phyloP scores from a whole-genome alignment of 306 rosid species.

The Castanopsis chinensis region DNA sequence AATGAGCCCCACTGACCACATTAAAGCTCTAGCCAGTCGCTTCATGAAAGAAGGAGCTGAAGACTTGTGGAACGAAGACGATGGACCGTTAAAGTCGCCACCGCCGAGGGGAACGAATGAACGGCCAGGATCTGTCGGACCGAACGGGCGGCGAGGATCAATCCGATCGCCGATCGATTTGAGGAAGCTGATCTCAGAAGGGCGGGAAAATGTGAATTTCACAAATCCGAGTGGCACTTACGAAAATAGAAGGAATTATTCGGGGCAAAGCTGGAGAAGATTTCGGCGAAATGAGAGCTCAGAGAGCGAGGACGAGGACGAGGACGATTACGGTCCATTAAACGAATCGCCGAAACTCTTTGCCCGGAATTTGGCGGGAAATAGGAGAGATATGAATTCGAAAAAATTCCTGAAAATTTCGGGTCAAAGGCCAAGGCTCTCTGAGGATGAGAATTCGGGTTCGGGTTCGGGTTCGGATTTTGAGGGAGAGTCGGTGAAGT shows the following conservation, averaged over 20 bases:
- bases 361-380: conserved; percentile 15
- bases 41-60: conserved; percentile 73
- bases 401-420: conserved; percentile 13
- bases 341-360: conserved; percentile 22
- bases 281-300: conserved; percentile 43
- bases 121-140: background rate
- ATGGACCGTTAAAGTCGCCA: conserved; percentile 52
- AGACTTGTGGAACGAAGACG: conserved; percentile 78
- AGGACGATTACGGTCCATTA: conserved; percentile 24
- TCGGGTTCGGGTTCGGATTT: conserved; percentile 31
- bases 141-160: conserved; percentile 23
- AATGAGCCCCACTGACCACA: conserved; percentile 55
- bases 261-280: conserved; percentile 32
- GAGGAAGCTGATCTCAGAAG: conserved; percentile 28
- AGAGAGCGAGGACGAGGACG: conserved; percentile 30
- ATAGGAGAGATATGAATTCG: background rate
- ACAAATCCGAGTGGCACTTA: conserved; percentile 8
- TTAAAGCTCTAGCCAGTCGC: conserved; percentile 74
- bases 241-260: conserved; percentile 47
- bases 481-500: conserved; percentile 17
- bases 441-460: conserved; percentile 47
- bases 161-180: conserved; percentile 34
- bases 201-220: conserved; percentile 10
- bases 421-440: conserved; percentile 19
- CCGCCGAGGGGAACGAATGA: conserved; percentile 4